These are phyloP conservation scores for Fragaria vesca DNA, from an alignment of 306 rosid genomes.

Conservation along the genomic window DNA sequence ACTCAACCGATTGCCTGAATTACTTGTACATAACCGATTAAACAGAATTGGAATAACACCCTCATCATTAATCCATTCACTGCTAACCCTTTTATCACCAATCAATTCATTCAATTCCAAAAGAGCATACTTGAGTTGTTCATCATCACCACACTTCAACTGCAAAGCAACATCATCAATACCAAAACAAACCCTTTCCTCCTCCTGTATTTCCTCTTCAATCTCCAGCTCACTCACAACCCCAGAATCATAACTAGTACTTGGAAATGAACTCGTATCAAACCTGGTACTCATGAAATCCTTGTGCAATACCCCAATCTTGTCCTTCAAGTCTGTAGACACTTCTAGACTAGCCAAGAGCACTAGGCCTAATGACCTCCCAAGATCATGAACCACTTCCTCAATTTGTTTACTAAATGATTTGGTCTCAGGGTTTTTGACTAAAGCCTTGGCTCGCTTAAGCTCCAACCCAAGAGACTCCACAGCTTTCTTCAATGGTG, in stretches of 20 bases:
- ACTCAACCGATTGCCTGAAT: conserved; percentile 40
- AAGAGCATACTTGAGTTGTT: conserved; percentile 56
- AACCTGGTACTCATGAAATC: conserved; percentile 59
- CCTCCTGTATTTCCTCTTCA: conserved; percentile 55
- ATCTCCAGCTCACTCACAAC: conserved; percentile 36
- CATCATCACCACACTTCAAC: conserved; percentile 70
- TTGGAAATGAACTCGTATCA: conserved; percentile 37
- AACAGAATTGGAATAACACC: conserved; percentile 53
- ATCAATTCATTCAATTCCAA: conserved; percentile 52
- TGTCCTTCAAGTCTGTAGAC: conserved; percentile 53
- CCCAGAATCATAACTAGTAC: conserved; percentile 53
- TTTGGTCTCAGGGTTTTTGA: conserved; percentile 37
- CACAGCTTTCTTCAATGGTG: conserved; percentile 58
- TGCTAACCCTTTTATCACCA: conserved; percentile 32
- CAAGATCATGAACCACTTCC: conserved; percentile 65
- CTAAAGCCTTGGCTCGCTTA: conserved; percentile 43
- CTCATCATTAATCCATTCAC: conserved; percentile 56
- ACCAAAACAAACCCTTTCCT: conserved; percentile 33
- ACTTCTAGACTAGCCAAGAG: conserved; percentile 61
- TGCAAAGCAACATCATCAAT: conserved; percentile 53
- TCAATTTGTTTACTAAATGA: conserved; percentile 48
- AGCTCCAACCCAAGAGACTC: conserved; percentile 71
- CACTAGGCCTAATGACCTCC: conserved; percentile 74
- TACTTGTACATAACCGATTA: conserved; percentile 59
- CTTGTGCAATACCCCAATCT: conserved; percentile 48